These are phyloP conservation scores for Graphium sp. DNA, from an alignment of 2,329 filamentous ascomycete genomes.

Conservation along the genomic window DNA sequence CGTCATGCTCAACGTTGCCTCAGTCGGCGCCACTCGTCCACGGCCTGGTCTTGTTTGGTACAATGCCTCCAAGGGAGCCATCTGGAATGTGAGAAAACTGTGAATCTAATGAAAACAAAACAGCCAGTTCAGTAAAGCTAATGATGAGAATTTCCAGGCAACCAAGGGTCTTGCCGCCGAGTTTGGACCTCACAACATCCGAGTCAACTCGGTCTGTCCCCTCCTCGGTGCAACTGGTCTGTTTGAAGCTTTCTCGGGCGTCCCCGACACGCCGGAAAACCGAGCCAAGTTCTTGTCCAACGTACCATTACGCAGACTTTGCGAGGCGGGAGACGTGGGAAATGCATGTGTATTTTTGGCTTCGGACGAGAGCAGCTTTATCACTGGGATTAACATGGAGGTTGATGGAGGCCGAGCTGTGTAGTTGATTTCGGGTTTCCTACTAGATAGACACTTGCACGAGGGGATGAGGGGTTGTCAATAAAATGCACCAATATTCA, in stretches of 20 bases:
- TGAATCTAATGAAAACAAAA: too few species aligned
- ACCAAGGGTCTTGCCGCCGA: conserved; percentile 42
- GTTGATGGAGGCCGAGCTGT: conserved; percentile 6
- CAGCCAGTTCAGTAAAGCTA: too few species aligned
- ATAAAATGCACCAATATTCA: too few species aligned
- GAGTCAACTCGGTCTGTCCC: conserved; percentile 68
- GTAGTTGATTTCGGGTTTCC: too few species aligned
- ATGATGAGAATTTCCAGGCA: too few species aligned
- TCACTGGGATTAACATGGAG: conserved; percentile 5
- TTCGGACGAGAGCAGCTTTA: conserved; percentile 2
- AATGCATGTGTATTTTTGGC: conserved; percentile 5
- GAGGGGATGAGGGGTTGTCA: too few species aligned
- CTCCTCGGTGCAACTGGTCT: conserved; percentile 4
- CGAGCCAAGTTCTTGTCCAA: too few species aligned
- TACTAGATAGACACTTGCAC: too few species aligned
- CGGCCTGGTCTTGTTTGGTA: conserved; percentile 62
- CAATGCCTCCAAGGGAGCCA: conserved; percentile 68
- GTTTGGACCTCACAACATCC: conserved; percentile 58
- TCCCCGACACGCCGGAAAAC: conserved; percentile 2
- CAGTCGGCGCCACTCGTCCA: conserved; percentile 59
- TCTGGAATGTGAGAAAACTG: conserved; percentile 19
- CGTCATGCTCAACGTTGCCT: conserved; percentile 62
- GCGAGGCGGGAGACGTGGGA: conserved; percentile 3
- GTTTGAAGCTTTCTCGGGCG: conserved; percentile 4
- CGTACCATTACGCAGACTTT: conserved; percentile 4